Conservation (phyloP, 441 rosid species). For the Corymbia calophylla region DNA sequence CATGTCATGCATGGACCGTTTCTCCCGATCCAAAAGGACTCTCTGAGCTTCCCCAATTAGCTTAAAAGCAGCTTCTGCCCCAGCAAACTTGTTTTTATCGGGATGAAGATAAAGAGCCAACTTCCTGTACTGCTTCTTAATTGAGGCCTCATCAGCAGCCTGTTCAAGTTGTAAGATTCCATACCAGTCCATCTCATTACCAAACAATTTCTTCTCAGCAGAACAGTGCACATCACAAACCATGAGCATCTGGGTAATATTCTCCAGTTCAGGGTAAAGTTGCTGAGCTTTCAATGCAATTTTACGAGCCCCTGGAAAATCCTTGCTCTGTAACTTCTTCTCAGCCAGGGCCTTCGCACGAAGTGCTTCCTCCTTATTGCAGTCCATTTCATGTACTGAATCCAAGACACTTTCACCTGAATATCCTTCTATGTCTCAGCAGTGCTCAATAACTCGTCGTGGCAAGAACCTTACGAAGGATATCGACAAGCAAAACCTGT, state of each 20-base stretch:
- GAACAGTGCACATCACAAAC: slow-evolving; percentile 88
- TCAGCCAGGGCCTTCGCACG: slow-evolving; percentile 69
- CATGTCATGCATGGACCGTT: slow-evolving; percentile 54
- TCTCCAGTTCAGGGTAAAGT: slow-evolving; percentile 54
- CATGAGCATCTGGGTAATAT: slow-evolving; percentile 55
- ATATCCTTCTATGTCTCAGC: neutral
- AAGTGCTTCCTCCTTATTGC: slow-evolving; percentile 88
- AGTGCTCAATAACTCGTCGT: neutral
- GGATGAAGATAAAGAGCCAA: slow-evolving; percentile 89
- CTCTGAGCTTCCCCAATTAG: slow-evolving; percentile 80
- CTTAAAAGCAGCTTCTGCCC: slow-evolving; percentile 95
- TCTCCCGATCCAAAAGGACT: slow-evolving; percentile 58
- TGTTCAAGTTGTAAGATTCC: slow-evolving; percentile 66
- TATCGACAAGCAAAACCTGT: neutral
- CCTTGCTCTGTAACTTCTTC: slow-evolving; percentile 45
- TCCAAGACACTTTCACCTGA: neutral
- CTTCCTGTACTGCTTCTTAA: slow-evolving; percentile 85
- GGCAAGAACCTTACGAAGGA: neutral
- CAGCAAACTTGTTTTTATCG: slow-evolving; percentile 86
- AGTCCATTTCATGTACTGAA: slow-evolving; percentile 39
- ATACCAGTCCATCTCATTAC: slow-evolving; percentile 85
- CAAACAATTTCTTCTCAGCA: slow-evolving; percentile 42
- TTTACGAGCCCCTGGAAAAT: slow-evolving; percentile 62
- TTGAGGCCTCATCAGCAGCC: slow-evolving; percentile 55
- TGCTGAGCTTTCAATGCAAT: slow-evolving; percentile 60